A percentile compares a stretch with the other conserved stretches of the same genome.
These are phyloP conservation scores for Tylopilus balloui DNA, from an alignment of 768 basidiomycete species.

Conservation along the genomic window DNA sequence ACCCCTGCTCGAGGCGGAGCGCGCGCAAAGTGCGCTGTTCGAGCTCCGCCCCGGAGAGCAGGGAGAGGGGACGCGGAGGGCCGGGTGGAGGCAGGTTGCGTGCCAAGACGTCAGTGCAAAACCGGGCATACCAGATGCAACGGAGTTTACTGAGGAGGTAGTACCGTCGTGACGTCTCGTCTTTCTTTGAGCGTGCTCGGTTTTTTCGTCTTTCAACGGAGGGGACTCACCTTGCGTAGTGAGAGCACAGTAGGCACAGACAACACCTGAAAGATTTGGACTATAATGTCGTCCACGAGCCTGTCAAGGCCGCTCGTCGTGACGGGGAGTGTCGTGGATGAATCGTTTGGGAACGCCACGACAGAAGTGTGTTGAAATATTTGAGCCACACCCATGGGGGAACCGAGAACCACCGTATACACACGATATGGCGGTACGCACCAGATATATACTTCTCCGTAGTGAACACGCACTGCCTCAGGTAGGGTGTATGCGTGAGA, in stretches of 20 bases:
- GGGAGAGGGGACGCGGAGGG: constrained; percentile 1
- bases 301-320: constrained; percentile 18
- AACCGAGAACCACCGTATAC: neutral
- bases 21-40: constrained; percentile 29
- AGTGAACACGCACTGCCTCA: neutral
- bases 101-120: constrained; percentile 22
- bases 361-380: neutral
- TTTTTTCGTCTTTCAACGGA: neutral
- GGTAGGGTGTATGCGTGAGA: neutral
- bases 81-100: constrained; percentile 22
- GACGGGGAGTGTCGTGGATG: neutral
- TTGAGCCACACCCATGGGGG: neutral
- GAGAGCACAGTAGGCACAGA: constrained; percentile 19
- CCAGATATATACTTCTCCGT: neutral
- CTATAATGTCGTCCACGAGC: constrained; percentile 26
- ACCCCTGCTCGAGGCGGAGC: constrained; percentile 20
- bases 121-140: constrained; percentile 22
- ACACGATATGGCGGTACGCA: neutral
- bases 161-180: constrained; percentile 27
- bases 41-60: constrained; percentile 21
- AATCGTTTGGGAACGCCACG: constrained; percentile 2
- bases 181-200: neutral
- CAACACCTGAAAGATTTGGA: constrained; percentile 15
- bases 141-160: constrained; percentile 24
- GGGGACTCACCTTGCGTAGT: constrained; percentile 21